A percentile compares a stretch with the other conserved stretches of the same genome.
Conservation (phyloP, 2,329 filamentous ascomycete species). For the Fusarium sp. region DNA sequence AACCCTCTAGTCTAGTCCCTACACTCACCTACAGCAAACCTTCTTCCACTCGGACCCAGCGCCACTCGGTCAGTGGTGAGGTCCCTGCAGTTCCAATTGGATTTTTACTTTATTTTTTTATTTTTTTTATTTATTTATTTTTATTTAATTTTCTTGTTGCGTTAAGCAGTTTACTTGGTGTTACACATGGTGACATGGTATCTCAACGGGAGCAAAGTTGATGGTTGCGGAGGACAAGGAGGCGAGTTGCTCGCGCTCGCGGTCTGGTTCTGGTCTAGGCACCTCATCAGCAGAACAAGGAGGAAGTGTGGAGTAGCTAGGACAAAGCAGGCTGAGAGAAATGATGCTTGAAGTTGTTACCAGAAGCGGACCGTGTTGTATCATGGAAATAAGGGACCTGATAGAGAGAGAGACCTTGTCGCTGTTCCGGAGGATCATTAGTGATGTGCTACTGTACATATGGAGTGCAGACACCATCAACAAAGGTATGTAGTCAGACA, state of each 20-base stretch:
- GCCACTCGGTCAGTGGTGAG: conserved; percentile 18
- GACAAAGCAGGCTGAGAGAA: conserved; percentile 40
- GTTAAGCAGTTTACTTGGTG: conserved; percentile 11
- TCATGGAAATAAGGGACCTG: conserved; percentile 15
- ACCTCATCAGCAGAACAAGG: conserved; percentile 8
- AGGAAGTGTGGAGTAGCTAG: conserved; percentile 25
- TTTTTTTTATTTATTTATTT: too few relatives aligned
- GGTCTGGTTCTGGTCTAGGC: conserved; percentile 10
- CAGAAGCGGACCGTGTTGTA: not conserved
- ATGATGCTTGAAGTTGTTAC: conserved; percentile 9
- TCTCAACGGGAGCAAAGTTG: conserved; percentile 25
- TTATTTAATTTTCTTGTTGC: conserved; percentile 2
- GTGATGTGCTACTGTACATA: conserved; percentile 12
- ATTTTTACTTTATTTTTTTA: not conserved
- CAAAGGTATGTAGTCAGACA: conserved; percentile 30
- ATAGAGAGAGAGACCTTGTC: conserved; percentile 10
- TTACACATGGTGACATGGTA: conserved; percentile 19
- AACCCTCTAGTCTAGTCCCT: conserved; percentile 8
- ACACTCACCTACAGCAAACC: conserved; percentile 8
- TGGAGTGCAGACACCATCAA: conserved; percentile 15
- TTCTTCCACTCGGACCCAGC: conserved; percentile 18
- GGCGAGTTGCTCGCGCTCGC: conserved; percentile 25
- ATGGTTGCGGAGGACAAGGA: conserved; percentile 29
- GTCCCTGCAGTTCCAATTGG: conserved; percentile 24
- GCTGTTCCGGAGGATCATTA: conserved; percentile 7